phyloP scores from a whole-genome alignment of 2,329 filamentous ascomycete species.

The Penicillium glabrum region DNA sequence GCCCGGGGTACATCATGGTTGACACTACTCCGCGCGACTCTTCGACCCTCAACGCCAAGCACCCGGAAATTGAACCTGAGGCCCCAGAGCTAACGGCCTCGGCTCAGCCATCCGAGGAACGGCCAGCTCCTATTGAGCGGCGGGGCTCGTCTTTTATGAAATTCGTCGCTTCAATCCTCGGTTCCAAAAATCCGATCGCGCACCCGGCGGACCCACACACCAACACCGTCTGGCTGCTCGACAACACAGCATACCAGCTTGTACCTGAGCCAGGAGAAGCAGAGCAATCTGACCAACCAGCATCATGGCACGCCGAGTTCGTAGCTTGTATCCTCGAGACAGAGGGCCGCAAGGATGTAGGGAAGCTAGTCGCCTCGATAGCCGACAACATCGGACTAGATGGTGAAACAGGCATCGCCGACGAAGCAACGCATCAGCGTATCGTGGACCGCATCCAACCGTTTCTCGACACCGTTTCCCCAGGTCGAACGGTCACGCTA shows the following conservation, averaged over 20 bases:
- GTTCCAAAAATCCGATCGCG: constrained; percentile 56
- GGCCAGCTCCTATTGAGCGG: constrained; percentile 4
- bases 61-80: neutral
- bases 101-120: neutral
- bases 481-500: constrained; percentile 67
- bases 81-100: neutral
- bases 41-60: constrained; percentile 7
- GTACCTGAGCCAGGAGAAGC: constrained; percentile 18
- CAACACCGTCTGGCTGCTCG: constrained; percentile 83
- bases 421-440: constrained; percentile 59
- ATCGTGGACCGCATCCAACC: constrained; percentile 60
- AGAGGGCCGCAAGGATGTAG: constrained; percentile 65
- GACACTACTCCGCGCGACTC: constrained; percentile 6
- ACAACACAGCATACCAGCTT: constrained; percentile 77
- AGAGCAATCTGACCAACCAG: constrained; percentile 17
- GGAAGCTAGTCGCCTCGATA: constrained; percentile 68
- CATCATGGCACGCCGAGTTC: constrained; percentile 75
- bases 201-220: constrained; percentile 59
- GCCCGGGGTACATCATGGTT: constrained; percentile 13
- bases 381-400: constrained; percentile 68
- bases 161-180: constrained; percentile 35
- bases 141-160: constrained; percentile 18
- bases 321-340: constrained; percentile 78
- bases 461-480: constrained; percentile 74
- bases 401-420: constrained; percentile 47